These are phyloP conservation scores for Inonotus obliquus DNA, from an alignment of 1,284 basidiomycete genomes.

Conservation along the genomic window DNA sequence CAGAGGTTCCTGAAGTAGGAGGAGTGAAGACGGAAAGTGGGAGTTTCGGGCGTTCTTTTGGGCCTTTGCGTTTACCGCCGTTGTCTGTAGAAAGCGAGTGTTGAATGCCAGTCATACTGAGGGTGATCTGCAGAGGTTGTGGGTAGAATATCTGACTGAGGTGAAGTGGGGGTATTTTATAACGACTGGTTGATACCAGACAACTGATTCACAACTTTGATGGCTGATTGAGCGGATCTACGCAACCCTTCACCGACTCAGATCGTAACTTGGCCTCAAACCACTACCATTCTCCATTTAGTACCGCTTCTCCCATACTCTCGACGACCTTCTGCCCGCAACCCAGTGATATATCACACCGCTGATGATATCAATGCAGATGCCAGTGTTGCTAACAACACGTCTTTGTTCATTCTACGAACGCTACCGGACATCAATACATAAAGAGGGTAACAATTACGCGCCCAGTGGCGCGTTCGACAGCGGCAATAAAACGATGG, in stretches of 20 bases:
- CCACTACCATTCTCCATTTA: neutral
- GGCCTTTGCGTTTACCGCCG: constrained; percentile 50
- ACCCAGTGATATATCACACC: too few relatives aligned
- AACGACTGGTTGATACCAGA: too few relatives aligned
- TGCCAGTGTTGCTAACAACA: too few relatives aligned
- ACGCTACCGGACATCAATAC: too few relatives aligned
- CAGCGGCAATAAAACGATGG: neutral
- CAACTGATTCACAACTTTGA: too few relatives aligned
- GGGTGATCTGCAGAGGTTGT: neutral
- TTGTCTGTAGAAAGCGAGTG: constrained; percentile 38
- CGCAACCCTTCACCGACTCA: neutral
- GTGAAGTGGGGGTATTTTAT: neutral
- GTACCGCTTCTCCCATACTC: neutral
- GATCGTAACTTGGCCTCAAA: too few relatives aligned
- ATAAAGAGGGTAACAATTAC: neutral
- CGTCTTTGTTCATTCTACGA: too few relatives aligned
- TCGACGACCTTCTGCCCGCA: too few relatives aligned
- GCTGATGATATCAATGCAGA: too few relatives aligned
- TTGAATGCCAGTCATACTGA: constrained; percentile 27
- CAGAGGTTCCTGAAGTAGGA: constrained; percentile 59
- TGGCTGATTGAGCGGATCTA: neutral
- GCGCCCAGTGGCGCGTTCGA: neutral
- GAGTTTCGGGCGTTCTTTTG: constrained; percentile 59
- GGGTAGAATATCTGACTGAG: neutral
- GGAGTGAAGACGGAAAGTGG: constrained; percentile 69